Conservation (phyloP, 495 filamentous ascomycete species). For the Opeltia flavorubescens region DNA sequence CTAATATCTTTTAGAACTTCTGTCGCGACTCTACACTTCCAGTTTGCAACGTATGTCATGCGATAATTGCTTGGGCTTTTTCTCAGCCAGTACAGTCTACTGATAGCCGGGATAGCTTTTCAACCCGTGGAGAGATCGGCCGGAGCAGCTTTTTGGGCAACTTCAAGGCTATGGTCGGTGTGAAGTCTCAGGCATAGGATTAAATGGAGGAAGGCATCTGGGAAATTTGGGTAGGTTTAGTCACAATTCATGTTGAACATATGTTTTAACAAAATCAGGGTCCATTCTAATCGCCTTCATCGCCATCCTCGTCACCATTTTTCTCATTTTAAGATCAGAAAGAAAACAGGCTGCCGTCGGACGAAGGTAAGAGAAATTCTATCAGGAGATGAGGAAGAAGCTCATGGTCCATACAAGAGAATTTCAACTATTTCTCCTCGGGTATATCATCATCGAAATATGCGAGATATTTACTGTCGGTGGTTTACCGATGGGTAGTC, state of each 20-base stretch:
- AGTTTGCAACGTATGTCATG: conserved; percentile 78
- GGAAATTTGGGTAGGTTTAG: conserved; percentile 67
- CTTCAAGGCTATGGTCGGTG: conserved; percentile 46
- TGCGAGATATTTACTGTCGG: conserved; percentile 95
- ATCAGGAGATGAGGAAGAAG: not conserved
- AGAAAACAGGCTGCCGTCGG: conserved; percentile 90
- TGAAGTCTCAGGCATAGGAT: conserved; percentile 52
- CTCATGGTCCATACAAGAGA: conserved; percentile 42
- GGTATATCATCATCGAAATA: conserved; percentile 79
- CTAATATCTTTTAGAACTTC: conserved; percentile 53
- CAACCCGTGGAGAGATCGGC: conserved; percentile 3
- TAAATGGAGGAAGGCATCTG: conserved; percentile 49
- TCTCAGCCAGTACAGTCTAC: conserved; percentile 3
- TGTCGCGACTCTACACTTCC: conserved; percentile 94
- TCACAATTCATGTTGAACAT: not conserved
- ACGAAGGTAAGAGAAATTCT: conserved; percentile 47
- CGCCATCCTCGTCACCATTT: conserved; percentile 51
- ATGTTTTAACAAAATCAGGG: conserved; percentile 37
- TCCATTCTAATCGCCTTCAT: conserved; percentile 75
- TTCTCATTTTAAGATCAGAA: conserved; percentile 69
- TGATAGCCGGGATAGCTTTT: conserved; percentile 7
- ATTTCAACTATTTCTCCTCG: conserved; percentile 84
- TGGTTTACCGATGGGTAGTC: conserved; percentile 77
- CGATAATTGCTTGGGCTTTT: not conserved
- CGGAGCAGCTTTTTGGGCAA: conserved; percentile 1